phyloP scores from a whole-genome alignment of 2,329 filamentous ascomycete genomes.

The Calonectria pseudoreteaudii region DNA sequence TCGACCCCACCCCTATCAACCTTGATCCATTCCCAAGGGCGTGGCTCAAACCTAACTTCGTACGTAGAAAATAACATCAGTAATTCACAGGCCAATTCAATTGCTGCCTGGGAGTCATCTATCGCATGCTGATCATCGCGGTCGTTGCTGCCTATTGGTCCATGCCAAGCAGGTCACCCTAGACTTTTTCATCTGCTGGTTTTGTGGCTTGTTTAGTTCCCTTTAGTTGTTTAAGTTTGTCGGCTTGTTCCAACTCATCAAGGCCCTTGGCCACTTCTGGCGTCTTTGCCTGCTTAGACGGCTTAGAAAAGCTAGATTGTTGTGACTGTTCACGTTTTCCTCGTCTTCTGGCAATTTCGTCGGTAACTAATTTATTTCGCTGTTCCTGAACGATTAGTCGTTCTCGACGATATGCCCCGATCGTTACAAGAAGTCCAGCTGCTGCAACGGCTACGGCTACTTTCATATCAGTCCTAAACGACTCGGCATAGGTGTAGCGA shows the following conservation, averaged over 20 bases:
- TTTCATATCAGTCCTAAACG: conserved; percentile 61
- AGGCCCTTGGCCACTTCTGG: not conserved
- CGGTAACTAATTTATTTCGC: conserved; percentile 28
- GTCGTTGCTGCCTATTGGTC: not conserved
- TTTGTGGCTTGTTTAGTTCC: not conserved
- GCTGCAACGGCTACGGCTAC: conserved; percentile 57
- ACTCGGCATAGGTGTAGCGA: conserved; percentile 54
- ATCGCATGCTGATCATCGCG: not conserved
- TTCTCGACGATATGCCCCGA: conserved; percentile 52
- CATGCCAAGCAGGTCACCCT: not conserved
- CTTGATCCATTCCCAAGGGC: not conserved
- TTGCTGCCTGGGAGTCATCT: not conserved
- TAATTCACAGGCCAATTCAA: not conserved
- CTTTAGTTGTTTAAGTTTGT: not conserved
- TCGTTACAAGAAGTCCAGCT: conserved; percentile 52
- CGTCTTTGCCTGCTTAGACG: not conserved
- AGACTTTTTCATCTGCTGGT: not conserved
- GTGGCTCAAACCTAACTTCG: not conserved
- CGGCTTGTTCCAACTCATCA: not conserved
- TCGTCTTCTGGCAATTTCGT: conserved; percentile 32
- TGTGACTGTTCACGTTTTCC: conserved; percentile 6
- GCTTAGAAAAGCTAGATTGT: not conserved
- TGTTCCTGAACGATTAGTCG: conserved; percentile 35
- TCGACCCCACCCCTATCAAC: not conserved
- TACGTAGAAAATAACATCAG: not conserved